Conservation (phyloP, 192 early-diverging fungal species). For the Thamnidium elegans region DNA sequence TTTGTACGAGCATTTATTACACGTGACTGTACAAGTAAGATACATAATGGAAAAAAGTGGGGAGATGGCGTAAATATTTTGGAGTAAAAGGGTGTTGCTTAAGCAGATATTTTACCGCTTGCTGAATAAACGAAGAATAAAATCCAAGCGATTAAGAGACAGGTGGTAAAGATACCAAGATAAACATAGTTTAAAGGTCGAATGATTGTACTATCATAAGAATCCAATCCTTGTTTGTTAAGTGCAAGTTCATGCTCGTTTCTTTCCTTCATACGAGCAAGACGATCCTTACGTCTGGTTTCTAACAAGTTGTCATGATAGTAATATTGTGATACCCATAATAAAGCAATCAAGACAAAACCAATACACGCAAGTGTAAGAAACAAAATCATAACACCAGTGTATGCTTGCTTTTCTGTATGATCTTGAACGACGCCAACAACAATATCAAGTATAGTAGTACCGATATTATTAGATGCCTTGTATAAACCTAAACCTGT, state of each 20-base stretch:
- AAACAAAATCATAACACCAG: conserved; percentile 34
- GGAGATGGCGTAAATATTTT: no score
- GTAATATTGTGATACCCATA: conserved; percentile 15
- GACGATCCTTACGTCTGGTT: conserved; percentile 20
- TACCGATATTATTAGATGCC: conserved; percentile 58
- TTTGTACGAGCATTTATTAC: no score
- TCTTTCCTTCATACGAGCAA: conserved; percentile 21
- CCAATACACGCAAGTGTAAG: conserved; percentile 21
- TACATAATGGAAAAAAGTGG: no score
- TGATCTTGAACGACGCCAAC: conserved; percentile 60
- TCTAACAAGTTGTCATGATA: conserved; percentile 24
- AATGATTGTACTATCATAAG: conserved; percentile 4
- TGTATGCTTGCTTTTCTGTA: conserved; percentile 31
- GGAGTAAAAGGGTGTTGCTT: no score
- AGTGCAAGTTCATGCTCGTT: conserved; percentile 21
- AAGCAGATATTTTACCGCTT: no score
- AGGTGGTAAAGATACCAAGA: conserved; percentile 9
- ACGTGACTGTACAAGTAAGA: no score
- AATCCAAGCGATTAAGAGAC: conserved; percentile 27
- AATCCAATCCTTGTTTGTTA: conserved; percentile 22
- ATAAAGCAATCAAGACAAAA: conserved; percentile 21
- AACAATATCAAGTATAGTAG: conserved; percentile 56
- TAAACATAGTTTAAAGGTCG: conserved; percentile 20
- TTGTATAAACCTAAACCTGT: conserved; percentile 64
- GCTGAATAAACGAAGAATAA: not conserved